These are phyloP conservation scores for Hypoxylon sp. DNA, from an alignment of 2,329 filamentous ascomycete genomes.

Conservation along the genomic window DNA sequence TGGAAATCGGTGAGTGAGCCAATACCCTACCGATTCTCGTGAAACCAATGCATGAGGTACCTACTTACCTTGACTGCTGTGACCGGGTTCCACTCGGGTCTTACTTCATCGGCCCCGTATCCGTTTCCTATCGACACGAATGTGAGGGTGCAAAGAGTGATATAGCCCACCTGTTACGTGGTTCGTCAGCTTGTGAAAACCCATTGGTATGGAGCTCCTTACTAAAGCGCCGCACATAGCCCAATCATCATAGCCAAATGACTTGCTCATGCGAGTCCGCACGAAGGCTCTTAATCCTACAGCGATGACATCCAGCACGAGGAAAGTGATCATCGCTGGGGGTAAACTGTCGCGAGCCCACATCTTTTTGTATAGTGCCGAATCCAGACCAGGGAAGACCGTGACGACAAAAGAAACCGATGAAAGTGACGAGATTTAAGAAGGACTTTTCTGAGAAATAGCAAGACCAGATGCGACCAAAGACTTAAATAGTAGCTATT, in stretches of 20 bases:
- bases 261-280: slow-evolving; percentile 19
- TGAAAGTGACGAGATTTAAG: neutral
- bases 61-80: slow-evolving; percentile 17
- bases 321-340: slow-evolving; percentile 16
- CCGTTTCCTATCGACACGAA: slow-evolving; percentile 18
- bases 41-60: neutral
- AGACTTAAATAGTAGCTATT: slow-evolving; percentile 19
- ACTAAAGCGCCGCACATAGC: slow-evolving; percentile 15
- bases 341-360: slow-evolving; percentile 25
- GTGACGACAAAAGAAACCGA: slow-evolving; percentile 5
- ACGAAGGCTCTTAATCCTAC: slow-evolving; percentile 17
- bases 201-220: slow-evolving; percentile 6
- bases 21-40: neutral
- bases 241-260: slow-evolving; percentile 25
- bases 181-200: slow-evolving; percentile 5
- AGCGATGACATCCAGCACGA: slow-evolving; percentile 19
- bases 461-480: neutral
- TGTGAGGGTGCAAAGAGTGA: slow-evolving; percentile 15
- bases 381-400: slow-evolving; percentile 6
- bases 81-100: slow-evolving; percentile 15
- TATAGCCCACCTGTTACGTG: slow-evolving; percentile 8
- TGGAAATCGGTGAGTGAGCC: slow-evolving; percentile 1
- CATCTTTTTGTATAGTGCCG: slow-evolving; percentile 8
- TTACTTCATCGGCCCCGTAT: slow-evolving; percentile 10
- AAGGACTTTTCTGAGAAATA: neutral